A percentile compares a stretch with the other conserved stretches of the same genome.
phyloP scores from a whole-genome alignment of 2,329 filamentous ascomycete species.

The Davidsoniella australis region DNA sequence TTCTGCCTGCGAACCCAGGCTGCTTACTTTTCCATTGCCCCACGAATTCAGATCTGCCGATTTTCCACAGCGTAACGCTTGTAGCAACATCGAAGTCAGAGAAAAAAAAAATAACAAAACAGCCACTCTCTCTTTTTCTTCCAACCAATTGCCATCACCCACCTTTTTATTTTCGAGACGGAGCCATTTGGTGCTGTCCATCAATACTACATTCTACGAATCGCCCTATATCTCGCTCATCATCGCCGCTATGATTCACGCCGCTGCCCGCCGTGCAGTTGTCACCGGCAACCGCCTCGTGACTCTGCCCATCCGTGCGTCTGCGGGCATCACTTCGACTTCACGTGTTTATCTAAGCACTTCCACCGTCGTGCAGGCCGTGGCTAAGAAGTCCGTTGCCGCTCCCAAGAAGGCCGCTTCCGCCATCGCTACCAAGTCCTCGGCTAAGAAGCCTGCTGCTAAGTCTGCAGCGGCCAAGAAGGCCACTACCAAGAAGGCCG shows the following conservation, averaged over 20 bases:
- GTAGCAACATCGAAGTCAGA: neutral
- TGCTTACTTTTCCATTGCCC: too few relatives aligned
- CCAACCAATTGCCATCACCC: neutral
- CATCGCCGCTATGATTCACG: constrained; percentile 3
- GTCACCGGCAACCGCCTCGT: constrained; percentile 7
- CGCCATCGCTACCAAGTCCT: neutral
- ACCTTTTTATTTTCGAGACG: neutral
- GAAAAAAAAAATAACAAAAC: neutral
- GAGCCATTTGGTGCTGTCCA: neutral
- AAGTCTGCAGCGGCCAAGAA: constrained; percentile 16
- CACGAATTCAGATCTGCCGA: too few relatives aligned
- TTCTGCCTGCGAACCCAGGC: neutral
- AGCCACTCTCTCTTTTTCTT: neutral
- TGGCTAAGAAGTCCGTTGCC: constrained; percentile 5
- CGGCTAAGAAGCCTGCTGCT: constrained; percentile 3
- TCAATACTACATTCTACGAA: neutral
- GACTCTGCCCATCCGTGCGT: constrained; percentile 9
- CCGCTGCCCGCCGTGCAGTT: constrained; percentile 6
- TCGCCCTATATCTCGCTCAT: neutral
- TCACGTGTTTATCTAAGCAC: constrained; percentile 4
- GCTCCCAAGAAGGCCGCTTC: constrained; percentile 13
- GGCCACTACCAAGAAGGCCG: constrained; percentile 15
- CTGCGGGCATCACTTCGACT: neutral
- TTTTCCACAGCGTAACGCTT: neutral
- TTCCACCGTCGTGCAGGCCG: neutral